phyloP scores from a whole-genome alignment of 495 filamentous ascomycete genomes.

The Tetracladium setigerum region DNA sequence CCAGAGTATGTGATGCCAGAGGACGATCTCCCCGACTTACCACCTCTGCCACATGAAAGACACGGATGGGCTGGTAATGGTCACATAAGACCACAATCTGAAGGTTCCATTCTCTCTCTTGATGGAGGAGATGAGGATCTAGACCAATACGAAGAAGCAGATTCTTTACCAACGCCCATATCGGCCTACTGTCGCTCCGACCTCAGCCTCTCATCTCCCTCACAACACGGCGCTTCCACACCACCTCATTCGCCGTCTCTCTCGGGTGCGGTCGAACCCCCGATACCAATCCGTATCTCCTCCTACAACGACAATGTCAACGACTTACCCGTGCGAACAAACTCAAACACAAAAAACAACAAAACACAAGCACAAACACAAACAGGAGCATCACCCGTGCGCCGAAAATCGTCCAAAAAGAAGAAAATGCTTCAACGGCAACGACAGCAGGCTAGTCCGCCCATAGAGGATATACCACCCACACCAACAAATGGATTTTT shows the following conservation, averaged over 20 bases:
- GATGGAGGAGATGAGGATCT: too few relatives aligned
- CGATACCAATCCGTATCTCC: not conserved
- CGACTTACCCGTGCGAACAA: too few relatives aligned
- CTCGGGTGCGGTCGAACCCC: slow-evolving; percentile 7
- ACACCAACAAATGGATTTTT: too few relatives aligned
- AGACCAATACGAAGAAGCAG: slow-evolving; percentile 5
- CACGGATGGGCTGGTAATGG: slow-evolving; percentile 10
- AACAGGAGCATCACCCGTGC: not conserved
- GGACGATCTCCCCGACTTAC: not conserved
- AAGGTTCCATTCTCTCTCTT: slow-evolving; percentile 3
- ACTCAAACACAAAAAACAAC: too few relatives aligned
- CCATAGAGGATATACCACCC: too few relatives aligned
- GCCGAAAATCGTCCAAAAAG: too few relatives aligned
- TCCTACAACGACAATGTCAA: too few relatives aligned
- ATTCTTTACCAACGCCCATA: slow-evolving; percentile 13
- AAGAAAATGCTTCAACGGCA: too few relatives aligned
- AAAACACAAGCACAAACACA: too few relatives aligned
- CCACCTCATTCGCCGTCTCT: too few relatives aligned
- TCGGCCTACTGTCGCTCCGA: slow-evolving; percentile 10
- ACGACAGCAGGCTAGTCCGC: too few relatives aligned
- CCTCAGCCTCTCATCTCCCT: slow-evolving; percentile 12
- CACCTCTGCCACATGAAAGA: not conserved
- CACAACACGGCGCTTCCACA: too few relatives aligned
- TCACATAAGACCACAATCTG: slow-evolving; percentile 5
- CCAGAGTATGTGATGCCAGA: not conserved